Percentiles rank a stretch among this genome's conserved stretches.
Conservation (phyloP, 2,329 filamentous ascomycete species). For the Ploettnerulaceae sp. region DNA sequence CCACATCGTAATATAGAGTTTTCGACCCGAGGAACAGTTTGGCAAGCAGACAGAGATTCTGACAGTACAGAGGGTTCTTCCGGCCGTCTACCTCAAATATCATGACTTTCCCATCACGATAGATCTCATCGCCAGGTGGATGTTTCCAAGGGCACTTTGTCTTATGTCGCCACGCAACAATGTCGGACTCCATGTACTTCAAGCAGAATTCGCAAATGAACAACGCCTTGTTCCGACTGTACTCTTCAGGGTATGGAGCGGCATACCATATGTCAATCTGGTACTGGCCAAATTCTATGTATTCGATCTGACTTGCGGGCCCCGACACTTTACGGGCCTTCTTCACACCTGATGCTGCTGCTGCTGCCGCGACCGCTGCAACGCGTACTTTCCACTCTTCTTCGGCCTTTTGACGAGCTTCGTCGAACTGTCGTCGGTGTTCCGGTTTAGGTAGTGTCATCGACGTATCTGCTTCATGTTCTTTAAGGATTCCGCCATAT, state of each 20-base stretch:
- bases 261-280: slow-evolving; percentile 99
- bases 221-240: slow-evolving; percentile 91
- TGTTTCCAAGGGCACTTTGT: slow-evolving; percentile 95
- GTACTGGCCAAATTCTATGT: slow-evolving; percentile 94
- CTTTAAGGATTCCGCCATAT: slow-evolving; percentile 87
- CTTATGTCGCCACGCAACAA: slow-evolving; percentile 96
- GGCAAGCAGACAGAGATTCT: slow-evolving; percentile 90
- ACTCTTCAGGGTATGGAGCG: slow-evolving; percentile 95
- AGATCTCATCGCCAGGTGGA: slow-evolving; percentile 96
- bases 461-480: slow-evolving; percentile 84
- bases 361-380: slow-evolving; percentile 60
- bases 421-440: slow-evolving; percentile 83
- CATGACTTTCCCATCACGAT: slow-evolving; percentile 82
- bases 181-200: slow-evolving; percentile 99
- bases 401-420: slow-evolving; percentile 85
- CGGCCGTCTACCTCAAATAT: slow-evolving; percentile 98
- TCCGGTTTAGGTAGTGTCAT: slow-evolving; percentile 76
- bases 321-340: slow-evolving; percentile 73
- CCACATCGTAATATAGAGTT: slow-evolving; percentile 95
- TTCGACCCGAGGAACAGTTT: slow-evolving; percentile 99
- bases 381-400: slow-evolving; percentile 78
- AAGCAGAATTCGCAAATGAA: slow-evolving; percentile 99
- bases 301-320: slow-evolving; percentile 93
- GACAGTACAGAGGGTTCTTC: slow-evolving; percentile 97
- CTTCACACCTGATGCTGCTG: slow-evolving; percentile 57